Evolutionary conservation across 495 filamentous ascomycete genomes (phyloP).

Genomic region (Massariosphaeria phaeospora): DNA sequence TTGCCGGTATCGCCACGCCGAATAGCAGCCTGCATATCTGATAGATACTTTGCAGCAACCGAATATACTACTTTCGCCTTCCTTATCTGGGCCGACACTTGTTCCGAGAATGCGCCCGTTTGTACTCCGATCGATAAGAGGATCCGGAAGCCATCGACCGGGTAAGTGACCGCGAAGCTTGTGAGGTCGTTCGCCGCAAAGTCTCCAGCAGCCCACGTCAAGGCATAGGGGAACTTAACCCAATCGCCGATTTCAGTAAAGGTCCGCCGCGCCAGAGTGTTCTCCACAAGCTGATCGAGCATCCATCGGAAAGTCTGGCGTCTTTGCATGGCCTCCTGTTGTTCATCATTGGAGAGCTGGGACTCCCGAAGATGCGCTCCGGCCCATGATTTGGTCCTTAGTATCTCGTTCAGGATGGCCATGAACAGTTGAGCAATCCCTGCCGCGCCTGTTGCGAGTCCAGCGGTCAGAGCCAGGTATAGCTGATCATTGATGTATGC

Average conservation of each 20-base stretch:
- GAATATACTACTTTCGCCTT: conserved; percentile 11
- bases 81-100: background rate
- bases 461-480: conserved; percentile 30
- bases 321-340: conserved; percentile 25
- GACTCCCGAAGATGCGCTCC: conserved; percentile 20
- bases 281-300: conserved; percentile 24
- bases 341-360: conserved; percentile 21
- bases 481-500: conserved; percentile 35
- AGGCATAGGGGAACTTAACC: conserved; percentile 26
- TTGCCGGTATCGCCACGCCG: background rate
- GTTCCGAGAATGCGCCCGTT: conserved; percentile 7
- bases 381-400: conserved; percentile 39
- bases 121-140: conserved; percentile 14
- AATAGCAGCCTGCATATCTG: conserved; percentile 1
- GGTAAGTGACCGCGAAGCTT: conserved; percentile 40
- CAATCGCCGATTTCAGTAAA: conserved; percentile 34
- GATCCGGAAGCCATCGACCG: conserved; percentile 36
- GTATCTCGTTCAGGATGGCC: conserved; percentile 35
- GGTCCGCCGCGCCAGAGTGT: conserved; percentile 30
- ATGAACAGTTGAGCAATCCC: conserved; percentile 39
- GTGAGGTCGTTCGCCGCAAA: conserved; percentile 24
- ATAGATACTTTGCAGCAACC: conserved; percentile 7
- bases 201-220: conserved; percentile 31
- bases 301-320: conserved; percentile 33
- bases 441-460: conserved; percentile 26